These are phyloP conservation scores for Lupinus albus DNA, from an alignment of 306 rosid species.

Conservation along the genomic window DNA sequence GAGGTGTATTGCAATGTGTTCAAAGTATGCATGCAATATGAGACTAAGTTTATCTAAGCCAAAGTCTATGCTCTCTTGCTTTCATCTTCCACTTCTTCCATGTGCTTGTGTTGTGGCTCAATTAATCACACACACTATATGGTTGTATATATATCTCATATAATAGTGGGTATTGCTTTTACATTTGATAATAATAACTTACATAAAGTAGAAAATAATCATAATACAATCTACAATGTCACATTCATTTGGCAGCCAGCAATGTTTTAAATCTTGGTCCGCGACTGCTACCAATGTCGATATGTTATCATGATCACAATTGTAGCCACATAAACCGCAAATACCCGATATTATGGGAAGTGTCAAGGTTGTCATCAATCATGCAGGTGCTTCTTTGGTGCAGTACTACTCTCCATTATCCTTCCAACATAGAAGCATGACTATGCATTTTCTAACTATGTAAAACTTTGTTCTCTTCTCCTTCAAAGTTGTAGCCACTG, in stretches of 20 bases:
- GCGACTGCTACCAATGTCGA: too few relatives aligned
- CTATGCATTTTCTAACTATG: constrained; percentile 53
- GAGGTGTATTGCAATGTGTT: constrained; percentile 18
- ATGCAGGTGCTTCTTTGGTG: too few relatives aligned
- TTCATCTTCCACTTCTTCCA: constrained; percentile 21
- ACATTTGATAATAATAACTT: constrained; percentile 34
- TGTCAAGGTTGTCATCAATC: too few relatives aligned
- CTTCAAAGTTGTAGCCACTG: constrained; percentile 48
- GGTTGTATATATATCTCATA: constrained; percentile 36
- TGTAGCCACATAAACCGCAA: too few relatives aligned
- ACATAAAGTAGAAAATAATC: constrained; percentile 39
- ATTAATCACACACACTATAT: constrained; percentile 20
- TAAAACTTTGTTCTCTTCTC: constrained; percentile 57
- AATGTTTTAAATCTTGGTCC: too few relatives aligned
- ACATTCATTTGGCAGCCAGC: constrained; percentile 23
- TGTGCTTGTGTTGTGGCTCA: constrained; percentile 36
- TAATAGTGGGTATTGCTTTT: constrained; percentile 20
- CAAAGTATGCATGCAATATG: constrained; percentile 16
- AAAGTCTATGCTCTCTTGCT: constrained; percentile 17
- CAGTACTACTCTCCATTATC: constrained; percentile 45
- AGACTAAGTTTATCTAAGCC: constrained; percentile 35
- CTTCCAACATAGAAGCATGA: constrained; percentile 61
- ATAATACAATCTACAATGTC: constrained; percentile 18
- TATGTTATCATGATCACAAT: too few relatives aligned
- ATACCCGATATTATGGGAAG: too few relatives aligned